These are phyloP conservation scores for Termitomyces sp. DNA, from an alignment of 768 basidiomycete species.

Conservation along the genomic window DNA sequence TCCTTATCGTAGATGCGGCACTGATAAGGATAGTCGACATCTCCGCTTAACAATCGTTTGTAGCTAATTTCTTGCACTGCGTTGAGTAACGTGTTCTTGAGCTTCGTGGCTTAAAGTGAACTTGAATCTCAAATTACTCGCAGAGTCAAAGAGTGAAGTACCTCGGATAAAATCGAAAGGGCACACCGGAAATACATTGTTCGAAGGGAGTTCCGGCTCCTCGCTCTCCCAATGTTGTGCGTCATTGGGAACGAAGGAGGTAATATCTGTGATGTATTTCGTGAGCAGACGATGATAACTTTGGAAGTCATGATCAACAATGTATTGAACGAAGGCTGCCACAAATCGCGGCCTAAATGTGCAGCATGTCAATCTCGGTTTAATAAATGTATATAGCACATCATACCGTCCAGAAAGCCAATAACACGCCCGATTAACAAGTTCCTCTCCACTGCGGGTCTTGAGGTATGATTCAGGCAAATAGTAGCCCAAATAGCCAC, in stretches of 20 bases:
- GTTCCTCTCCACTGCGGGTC: neutral
- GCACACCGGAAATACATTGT: neutral
- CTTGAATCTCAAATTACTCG: neutral
- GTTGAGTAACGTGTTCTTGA: neutral
- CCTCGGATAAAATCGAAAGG: conserved; percentile 3
- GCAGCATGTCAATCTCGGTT: neutral
- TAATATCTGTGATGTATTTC: neutral
- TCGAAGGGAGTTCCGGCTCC: neutral
- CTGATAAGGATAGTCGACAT: neutral
- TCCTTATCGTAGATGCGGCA: neutral
- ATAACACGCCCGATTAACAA: neutral
- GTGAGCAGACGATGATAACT: neutral
- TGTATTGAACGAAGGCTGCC: neutral
- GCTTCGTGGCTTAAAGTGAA: neutral
- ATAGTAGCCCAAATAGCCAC: neutral
- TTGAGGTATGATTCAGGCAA: neutral
- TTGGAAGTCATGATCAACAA: neutral
- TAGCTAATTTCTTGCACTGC: neutral
- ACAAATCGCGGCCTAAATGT: neutral
- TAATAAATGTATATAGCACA: too few relatives aligned
- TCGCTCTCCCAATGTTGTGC: neutral
- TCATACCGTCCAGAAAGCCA: conserved; percentile 6
- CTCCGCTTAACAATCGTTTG: neutral
- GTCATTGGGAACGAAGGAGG: neutral
- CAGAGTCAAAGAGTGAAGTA: neutral